Percentiles rank a stretch among this genome's conserved stretches.
phyloP scores from a whole-genome alignment of 306 rosid genomes.

The Pyrus betulifolia region DNA sequence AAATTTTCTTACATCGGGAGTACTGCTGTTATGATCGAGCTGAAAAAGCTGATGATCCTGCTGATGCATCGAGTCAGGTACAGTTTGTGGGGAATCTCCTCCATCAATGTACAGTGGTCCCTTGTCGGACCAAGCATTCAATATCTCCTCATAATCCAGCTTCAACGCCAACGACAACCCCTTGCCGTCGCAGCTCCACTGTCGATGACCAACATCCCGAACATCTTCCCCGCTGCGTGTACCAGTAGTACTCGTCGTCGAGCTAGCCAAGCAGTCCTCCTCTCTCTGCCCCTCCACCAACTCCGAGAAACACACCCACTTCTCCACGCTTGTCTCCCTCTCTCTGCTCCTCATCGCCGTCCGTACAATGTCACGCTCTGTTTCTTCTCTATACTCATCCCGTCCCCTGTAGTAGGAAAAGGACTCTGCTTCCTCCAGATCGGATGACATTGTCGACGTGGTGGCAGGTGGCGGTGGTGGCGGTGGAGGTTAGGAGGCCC shows the following conservation, averaged over 20 bases:
- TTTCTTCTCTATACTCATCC: neutral
- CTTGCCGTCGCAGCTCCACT: neutral
- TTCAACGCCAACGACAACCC: slow-evolving; percentile 44
- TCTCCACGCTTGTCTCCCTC: slow-evolving; percentile 45
- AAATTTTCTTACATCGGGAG: slow-evolving; percentile 35
- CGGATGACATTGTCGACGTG: slow-evolving; percentile 6
- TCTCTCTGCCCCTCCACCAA: slow-evolving; percentile 66
- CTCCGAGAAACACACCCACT: slow-evolving; percentile 89
- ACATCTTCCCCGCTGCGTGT: too few relatives aligned
- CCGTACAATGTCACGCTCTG: slow-evolving; percentile 27
- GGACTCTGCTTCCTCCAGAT: slow-evolving; percentile 28
- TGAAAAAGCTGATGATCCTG: slow-evolving; percentile 1
- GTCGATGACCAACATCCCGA: neutral
- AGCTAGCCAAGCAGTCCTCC: slow-evolving; percentile 29
- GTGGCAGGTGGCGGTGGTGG: slow-evolving; percentile 21
- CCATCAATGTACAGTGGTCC: slow-evolving; percentile 56
- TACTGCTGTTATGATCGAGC: neutral
- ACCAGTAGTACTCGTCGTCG: too few relatives aligned
- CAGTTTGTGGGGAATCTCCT: slow-evolving; percentile 51
- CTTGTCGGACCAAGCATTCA: slow-evolving; percentile 88
- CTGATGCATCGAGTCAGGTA: slow-evolving; percentile 36
- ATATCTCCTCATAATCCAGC: slow-evolving; percentile 70
- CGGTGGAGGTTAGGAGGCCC: slow-evolving; percentile 36
- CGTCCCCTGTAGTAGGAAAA: neutral
- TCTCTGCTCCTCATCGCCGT: slow-evolving; percentile 72